A percentile compares a stretch with the other conserved stretches of the same genome.
phyloP scores from a whole-genome alignment of 2,329 filamentous ascomycete genomes.

The Tolypocladium pustulatum region DNA sequence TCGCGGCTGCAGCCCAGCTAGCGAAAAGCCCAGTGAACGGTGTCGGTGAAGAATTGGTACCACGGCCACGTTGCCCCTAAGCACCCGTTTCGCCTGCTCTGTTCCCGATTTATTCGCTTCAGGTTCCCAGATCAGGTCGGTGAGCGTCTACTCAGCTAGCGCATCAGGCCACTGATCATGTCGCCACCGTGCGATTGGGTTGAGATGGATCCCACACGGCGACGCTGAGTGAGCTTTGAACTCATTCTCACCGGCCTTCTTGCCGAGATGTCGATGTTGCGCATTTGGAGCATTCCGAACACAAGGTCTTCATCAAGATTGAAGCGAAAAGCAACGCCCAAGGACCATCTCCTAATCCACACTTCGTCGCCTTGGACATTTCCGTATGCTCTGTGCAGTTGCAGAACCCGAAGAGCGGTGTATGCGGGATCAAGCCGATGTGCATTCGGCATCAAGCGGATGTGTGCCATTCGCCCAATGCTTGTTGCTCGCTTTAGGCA shows the following conservation, averaged over 20 bases:
- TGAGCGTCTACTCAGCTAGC: not conserved
- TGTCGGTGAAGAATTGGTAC: not conserved
- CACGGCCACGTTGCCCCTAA: not conserved
- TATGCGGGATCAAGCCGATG: not conserved
- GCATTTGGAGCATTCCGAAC: not conserved
- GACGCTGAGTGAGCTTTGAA: not conserved
- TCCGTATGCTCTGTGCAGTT: too few relatives aligned
- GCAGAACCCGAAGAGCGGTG: not conserved
- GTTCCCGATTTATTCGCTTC: conserved; percentile 29
- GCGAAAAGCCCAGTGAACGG: not conserved
- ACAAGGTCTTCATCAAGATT: not conserved
- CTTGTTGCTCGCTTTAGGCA: not conserved
- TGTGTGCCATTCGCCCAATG: not conserved
- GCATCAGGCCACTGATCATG: conserved; percentile 2
- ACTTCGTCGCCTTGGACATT: not conserved
- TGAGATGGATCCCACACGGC: not conserved
- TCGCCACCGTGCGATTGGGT: not conserved
- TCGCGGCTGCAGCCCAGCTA: not conserved
- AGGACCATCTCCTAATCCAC: not conserved
- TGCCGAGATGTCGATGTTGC: not conserved
- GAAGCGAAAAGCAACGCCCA: not conserved
- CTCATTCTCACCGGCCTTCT: not conserved
- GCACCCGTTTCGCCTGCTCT: not conserved
- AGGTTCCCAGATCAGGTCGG: conserved; percentile 17
- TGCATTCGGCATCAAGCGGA: not conserved